These are phyloP conservation scores for Phanerochaete sordida DNA, from an alignment of 768 basidiomycete species.

Conservation along the genomic window DNA sequence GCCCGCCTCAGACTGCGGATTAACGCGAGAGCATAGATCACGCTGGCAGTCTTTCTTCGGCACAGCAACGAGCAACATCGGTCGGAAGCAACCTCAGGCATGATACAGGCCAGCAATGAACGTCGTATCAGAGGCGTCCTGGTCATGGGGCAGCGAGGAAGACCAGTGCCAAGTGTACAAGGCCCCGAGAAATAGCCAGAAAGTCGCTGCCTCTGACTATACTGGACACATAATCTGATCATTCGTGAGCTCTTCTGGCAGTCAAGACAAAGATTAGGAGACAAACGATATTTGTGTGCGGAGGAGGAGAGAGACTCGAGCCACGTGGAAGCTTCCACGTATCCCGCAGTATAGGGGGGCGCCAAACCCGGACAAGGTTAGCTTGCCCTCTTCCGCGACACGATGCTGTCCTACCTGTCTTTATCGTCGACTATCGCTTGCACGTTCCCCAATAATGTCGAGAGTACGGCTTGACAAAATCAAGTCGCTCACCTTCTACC, in stretches of 20 bases:
- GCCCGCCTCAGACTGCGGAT: background rate
- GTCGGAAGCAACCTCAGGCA: background rate
- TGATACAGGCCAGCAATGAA: background rate
- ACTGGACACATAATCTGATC: background rate
- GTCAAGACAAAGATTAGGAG: background rate
- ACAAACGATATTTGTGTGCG: background rate
- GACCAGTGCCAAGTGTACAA: background rate
- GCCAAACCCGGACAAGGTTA: background rate
- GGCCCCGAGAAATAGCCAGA: conserved; percentile 6
- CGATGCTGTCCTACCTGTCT: background rate
- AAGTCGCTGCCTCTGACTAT: background rate
- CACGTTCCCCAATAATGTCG: conserved; percentile 4
- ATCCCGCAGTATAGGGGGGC: background rate
- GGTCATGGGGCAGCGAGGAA: background rate
- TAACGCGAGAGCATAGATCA: background rate
- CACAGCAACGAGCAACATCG: background rate
- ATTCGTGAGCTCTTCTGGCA: background rate
- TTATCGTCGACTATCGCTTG: background rate
- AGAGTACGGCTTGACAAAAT: conserved; percentile 65
- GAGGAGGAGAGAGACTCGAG: background rate
- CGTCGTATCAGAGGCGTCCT: background rate
- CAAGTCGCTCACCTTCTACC: conserved; percentile 75
- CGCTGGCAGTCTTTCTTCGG: background rate
- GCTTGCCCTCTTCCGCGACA: background rate
- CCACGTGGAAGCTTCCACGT: background rate